These are phyloP conservation scores for Pseudocercospora macadamiae DNA, from an alignment of 2,329 filamentous ascomycete genomes.

Conservation along the genomic window DNA sequence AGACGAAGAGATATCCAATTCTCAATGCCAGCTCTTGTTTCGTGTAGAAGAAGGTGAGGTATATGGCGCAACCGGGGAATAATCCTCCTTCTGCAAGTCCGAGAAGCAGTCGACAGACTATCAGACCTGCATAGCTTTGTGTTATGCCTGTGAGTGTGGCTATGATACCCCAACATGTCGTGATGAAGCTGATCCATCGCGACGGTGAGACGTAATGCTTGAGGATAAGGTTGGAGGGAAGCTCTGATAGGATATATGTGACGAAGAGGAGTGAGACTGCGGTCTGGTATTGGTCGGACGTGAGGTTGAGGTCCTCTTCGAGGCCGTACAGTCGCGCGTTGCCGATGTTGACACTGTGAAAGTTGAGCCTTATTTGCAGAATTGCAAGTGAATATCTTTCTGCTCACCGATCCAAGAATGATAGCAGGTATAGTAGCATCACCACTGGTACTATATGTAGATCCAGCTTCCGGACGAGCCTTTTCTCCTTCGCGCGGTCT, in stretches of 20 bases:
- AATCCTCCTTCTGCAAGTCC: constrained; percentile 71
- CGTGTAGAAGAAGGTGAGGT: constrained; percentile 76
- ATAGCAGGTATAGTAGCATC: constrained; percentile 72
- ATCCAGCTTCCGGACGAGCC: constrained; percentile 68
- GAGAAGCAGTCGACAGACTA: constrained; percentile 70
- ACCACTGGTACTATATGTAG: constrained; percentile 65
- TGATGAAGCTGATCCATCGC: constrained; percentile 59
- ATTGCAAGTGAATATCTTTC: neutral
- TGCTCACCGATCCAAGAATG: constrained; percentile 70
- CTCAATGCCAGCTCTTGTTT: constrained; percentile 72
- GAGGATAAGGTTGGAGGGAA: constrained; percentile 52
- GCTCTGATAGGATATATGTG: constrained; percentile 49
- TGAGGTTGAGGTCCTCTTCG: constrained; percentile 63
- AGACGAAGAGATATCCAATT: constrained; percentile 73
- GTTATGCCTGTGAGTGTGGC: constrained; percentile 72
- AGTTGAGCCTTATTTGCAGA: neutral
- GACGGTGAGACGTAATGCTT: constrained; percentile 49
- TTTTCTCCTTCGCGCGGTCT: constrained; percentile 52
- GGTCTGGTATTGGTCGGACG: constrained; percentile 68
- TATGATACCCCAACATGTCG: constrained; percentile 62
- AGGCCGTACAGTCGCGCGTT: constrained; percentile 69
- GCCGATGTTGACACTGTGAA: constrained; percentile 39
- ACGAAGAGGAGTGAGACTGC: constrained; percentile 50
- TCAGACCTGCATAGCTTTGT: constrained; percentile 64
- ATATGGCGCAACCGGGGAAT: constrained; percentile 69